Conservation (phyloP, 2,329 filamentous ascomycete species). For the Xenoacremonium recifei region DNA sequence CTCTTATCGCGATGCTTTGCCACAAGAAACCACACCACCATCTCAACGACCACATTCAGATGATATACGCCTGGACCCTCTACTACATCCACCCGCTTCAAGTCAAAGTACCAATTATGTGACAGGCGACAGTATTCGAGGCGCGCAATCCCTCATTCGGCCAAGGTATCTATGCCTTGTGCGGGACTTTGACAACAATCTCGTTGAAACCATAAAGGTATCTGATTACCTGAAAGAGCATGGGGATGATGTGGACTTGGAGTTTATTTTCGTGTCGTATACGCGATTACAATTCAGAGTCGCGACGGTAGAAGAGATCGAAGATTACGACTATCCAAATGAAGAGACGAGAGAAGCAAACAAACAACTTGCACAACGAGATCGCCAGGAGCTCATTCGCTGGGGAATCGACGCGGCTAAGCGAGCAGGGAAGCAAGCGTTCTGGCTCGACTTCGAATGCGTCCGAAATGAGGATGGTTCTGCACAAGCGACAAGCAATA, state of each 20-base stretch:
- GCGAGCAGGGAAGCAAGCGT: conserved; percentile 35
- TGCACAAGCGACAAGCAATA: conserved; percentile 24
- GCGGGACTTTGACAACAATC: conserved; percentile 8
- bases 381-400: conserved; percentile 28
- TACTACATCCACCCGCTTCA: not conserved
- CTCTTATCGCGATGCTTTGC: not conserved
- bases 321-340: conserved; percentile 9
- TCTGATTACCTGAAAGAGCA: conserved; percentile 19
- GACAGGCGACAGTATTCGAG: not conserved
- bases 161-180: conserved; percentile 25
- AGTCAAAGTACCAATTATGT: not conserved
- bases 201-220: conserved; percentile 22
- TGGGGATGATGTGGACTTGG: conserved; percentile 21
- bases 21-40: not conserved
- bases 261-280: conserved; percentile 41
- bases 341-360: conserved; percentile 16
- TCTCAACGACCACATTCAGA: not conserved
- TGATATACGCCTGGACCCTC: not conserved
- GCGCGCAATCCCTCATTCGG: not conserved
- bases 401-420: conserved; percentile 38
- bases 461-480: conserved; percentile 32
- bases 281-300: conserved; percentile 38
- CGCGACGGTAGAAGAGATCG: conserved; percentile 20
- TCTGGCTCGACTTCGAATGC: conserved; percentile 43
- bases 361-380: conserved; percentile 14